Evolutionary conservation across 2,329 filamentous ascomycete genomes (phyloP).

Genomic region (Knufia fluminis): DNA sequence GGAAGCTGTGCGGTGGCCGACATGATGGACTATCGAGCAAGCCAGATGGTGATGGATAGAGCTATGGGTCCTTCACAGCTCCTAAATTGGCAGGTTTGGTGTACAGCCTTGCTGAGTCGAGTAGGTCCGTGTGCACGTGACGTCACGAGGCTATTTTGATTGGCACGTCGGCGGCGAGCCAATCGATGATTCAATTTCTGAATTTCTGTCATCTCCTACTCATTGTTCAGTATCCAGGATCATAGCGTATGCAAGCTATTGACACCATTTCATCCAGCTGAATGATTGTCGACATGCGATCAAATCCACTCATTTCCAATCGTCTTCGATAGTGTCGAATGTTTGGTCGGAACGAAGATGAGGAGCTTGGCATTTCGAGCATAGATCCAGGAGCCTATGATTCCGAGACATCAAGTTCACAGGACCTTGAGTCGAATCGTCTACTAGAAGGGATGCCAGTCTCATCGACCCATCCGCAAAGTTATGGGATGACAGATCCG

Average conservation of each 20-base stretch:
- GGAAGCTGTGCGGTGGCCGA: background rate
- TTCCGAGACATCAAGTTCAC: background rate
- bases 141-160: too few relatives aligned
- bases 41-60: too few relatives aligned
- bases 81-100: too few relatives aligned
- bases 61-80: too few relatives aligned
- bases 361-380: background rate
- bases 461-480: constrained; percentile 42
- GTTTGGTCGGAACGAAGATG: background rate
- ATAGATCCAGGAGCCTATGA: background rate
- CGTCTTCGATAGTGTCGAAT: background rate
- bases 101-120: too few relatives aligned
- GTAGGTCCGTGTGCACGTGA: too few relatives aligned
- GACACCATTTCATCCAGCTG: background rate
- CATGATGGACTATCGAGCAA: background rate
- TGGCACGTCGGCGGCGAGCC: too few relatives aligned
- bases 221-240: too few relatives aligned
- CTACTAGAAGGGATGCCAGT: background rate
- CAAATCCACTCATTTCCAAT: background rate
- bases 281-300: background rate
- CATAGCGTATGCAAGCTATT: too few relatives aligned
- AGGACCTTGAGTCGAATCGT: background rate
- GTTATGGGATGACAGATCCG: constrained; percentile 29
- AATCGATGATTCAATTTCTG: background rate
- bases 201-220: background rate